These are phyloP conservation scores for Cytospora piceicola DNA, from an alignment of 2,329 filamentous ascomycete genomes.

Conservation along the genomic window DNA sequence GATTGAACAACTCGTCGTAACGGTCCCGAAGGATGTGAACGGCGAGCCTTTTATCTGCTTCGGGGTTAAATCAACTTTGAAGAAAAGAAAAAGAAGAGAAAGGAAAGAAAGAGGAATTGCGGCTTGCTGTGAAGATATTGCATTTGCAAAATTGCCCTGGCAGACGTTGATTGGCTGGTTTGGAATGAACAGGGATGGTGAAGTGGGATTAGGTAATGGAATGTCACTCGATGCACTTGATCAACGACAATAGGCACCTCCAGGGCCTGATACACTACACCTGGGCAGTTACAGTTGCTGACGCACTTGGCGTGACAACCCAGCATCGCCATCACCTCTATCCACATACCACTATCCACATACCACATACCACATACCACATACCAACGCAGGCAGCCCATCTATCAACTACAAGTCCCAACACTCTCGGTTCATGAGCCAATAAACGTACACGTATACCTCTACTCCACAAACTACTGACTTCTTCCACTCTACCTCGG, in stretches of 20 bases:
- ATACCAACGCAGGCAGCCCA: background rate
- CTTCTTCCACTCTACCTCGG: background rate
- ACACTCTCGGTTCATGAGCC: background rate
- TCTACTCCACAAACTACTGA: background rate
- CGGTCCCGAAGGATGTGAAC: slow-evolving; percentile 43
- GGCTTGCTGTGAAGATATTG: slow-evolving; percentile 24
- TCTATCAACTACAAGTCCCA: background rate
- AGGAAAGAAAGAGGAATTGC: slow-evolving; percentile 28
- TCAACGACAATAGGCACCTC: too few relatives aligned
- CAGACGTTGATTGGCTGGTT: background rate
- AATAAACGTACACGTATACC: background rate
- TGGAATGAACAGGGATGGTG: slow-evolving; percentile 16
- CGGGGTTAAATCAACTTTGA: slow-evolving; percentile 62
- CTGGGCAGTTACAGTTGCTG: background rate
- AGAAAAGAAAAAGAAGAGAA: slow-evolving; percentile 43
- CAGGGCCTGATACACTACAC: too few relatives aligned
- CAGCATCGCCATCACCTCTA: background rate
- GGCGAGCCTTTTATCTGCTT: slow-evolving; percentile 59
- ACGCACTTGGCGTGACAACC: slow-evolving; percentile 17
- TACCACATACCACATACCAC: too few relatives aligned
- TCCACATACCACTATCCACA: background rate
- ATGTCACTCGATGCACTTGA: slow-evolving; percentile 1
- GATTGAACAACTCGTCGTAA: slow-evolving; percentile 58
- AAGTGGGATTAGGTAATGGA: slow-evolving; percentile 14
- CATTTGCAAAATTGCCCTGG: background rate